Base-by-base conservation (phyloP, 1,139 yeast species). In the Hansenula sp. region DNA sequence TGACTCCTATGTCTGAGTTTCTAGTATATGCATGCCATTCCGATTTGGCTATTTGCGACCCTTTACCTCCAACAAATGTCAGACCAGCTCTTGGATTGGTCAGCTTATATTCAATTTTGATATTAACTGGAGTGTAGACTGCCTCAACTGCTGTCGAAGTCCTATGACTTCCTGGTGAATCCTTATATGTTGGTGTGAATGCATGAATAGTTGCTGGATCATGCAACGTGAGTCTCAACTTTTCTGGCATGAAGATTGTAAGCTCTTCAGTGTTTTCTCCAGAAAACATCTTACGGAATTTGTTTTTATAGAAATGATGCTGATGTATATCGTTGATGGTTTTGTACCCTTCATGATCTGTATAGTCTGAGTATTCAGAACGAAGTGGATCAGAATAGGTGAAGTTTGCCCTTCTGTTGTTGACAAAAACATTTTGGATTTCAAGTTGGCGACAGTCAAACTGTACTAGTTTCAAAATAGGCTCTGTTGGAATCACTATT, bases 1-100 rank as follows among this genome's bases (percentile, higher is more conserved):
- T 79, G 9, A 85, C 73, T 18, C 89, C 89, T 36, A 79, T 66
- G 22, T 88, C 90, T 4, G 87, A 72, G 56, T 92, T 90, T 1
- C 78, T 71, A 0, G 98, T 90, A 60, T 84, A 89, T 2, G 87
- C 95, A 56, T 86, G 95, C 95, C 97, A 89, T 32, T 65, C 61
- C 13, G 65, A 60, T 37, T 65, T 65, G 22, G 65, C 62, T 8
- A 65, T 39, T 24, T 50, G 52, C 2, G 60, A 44, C n/a, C 48
- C 45, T 38, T 58, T 65, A 19, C 75, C 77, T 18, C 88, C 84
- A 29, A 82, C 75, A 59, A 92, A 94, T 42, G 74, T 73, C 21
- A 94, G 64, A 2, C 99, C 99, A 44, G 79, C 78, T 33, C 73
- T 73, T 2, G 95, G 85, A 46, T 85, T 82, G 36, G 65, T 66